Percentiles rank a stretch among this genome's conserved stretches.
Evolutionary conservation across 345 rosid species (phyloP).

Genomic region (Salix viminalis): DNA sequence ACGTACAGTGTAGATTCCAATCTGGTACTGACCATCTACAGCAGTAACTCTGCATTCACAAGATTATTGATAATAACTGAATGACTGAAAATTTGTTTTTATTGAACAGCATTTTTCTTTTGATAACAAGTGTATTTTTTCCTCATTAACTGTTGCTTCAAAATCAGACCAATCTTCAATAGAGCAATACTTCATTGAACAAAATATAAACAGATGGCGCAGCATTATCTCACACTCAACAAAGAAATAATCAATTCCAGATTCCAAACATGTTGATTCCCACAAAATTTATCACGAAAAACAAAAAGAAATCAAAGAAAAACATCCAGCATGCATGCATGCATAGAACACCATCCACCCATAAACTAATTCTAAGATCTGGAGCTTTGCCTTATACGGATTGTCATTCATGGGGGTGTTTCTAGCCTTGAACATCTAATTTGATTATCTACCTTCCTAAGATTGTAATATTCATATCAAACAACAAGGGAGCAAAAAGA

Average conservation of each 20-base stretch:
- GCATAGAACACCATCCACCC: not conserved
- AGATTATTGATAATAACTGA: not conserved
- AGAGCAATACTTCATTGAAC: not conserved
- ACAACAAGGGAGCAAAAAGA: not conserved
- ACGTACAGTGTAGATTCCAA: conserved; percentile 85
- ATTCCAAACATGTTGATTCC: not conserved
- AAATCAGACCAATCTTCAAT: not conserved
- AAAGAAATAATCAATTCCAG: not conserved
- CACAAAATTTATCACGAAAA: not conserved
- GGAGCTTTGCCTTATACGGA: not conserved
- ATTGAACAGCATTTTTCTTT: not conserved
- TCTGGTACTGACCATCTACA: conserved; percentile 95
- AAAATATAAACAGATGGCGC: not conserved
- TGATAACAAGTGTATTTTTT: not conserved
- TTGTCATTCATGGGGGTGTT: not conserved
- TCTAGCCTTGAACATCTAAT: not conserved
- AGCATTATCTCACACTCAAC: not conserved
- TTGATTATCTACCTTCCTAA: not conserved
- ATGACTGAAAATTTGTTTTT: not conserved
- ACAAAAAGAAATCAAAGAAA: not conserved
- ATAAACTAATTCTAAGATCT: not conserved
- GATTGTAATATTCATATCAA: not conserved
- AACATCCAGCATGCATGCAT: not conserved
- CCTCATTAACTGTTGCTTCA: not conserved
- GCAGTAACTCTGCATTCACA: conserved; percentile 80